A percentile compares a stretch with the other conserved stretches of the same genome.
phyloP scores from a whole-genome alignment of 2,329 filamentous ascomycete genomes.

The Fusarium tricinctum region DNA sequence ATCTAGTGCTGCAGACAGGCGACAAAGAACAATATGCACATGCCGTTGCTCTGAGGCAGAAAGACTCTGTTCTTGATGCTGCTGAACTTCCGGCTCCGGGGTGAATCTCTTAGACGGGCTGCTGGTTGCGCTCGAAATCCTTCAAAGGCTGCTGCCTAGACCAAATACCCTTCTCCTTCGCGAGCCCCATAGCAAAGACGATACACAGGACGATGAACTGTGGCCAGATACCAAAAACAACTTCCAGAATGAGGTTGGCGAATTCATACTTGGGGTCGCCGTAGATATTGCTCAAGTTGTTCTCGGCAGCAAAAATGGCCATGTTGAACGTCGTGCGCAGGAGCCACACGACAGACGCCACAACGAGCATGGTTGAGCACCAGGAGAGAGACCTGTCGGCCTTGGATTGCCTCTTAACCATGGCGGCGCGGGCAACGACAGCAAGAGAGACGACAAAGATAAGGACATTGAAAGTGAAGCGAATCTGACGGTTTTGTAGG shows the following conservation, averaged over 20 bases:
- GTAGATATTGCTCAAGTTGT: constrained; percentile 10
- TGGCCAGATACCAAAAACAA: constrained; percentile 46
- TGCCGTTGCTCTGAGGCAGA: constrained; percentile 7
- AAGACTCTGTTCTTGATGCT: neutral
- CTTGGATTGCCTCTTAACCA: constrained; percentile 39
- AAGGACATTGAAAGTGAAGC: constrained; percentile 34
- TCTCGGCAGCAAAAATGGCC: constrained; percentile 27
- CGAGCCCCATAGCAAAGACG: constrained; percentile 48
- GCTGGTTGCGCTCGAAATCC: constrained; percentile 18
- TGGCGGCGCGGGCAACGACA: constrained; percentile 25
- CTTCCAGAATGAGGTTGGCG: constrained; percentile 41
- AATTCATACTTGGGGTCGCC: neutral
- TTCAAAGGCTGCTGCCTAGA: constrained; percentile 41
- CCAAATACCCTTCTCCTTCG: constrained; percentile 49
- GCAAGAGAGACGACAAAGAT: constrained; percentile 36
- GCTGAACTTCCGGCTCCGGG: constrained; percentile 1
- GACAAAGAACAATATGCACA: constrained; percentile 1
- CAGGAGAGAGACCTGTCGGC: constrained; percentile 28
- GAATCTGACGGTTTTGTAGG: constrained; percentile 12
- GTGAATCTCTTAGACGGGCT: too few species aligned
- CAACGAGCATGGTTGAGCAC: constrained; percentile 46
- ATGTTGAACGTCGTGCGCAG: constrained; percentile 45
- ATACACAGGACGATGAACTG: constrained; percentile 47
- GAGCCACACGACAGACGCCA: constrained; percentile 46
- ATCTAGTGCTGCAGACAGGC: constrained; percentile 28